A percentile compares a stretch with the other conserved stretches of the same genome.
Conservation (phyloP, 345 rosid genomes). For the Nephelium lappaceum region DNA sequence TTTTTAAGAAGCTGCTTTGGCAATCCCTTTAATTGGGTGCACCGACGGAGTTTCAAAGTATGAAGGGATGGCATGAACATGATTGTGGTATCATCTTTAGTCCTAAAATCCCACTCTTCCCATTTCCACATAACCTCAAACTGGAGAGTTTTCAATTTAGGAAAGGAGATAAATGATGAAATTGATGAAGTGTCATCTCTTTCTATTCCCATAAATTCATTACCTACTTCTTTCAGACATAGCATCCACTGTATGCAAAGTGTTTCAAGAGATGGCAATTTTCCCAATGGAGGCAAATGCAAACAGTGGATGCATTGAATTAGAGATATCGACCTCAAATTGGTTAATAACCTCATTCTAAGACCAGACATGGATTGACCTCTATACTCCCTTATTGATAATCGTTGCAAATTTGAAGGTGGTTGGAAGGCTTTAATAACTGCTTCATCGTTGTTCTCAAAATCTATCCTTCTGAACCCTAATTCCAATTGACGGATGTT, state of each 20-base stretch:
- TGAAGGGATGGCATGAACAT: background rate
- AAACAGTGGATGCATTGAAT: background rate
- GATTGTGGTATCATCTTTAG: background rate
- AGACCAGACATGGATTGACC: background rate
- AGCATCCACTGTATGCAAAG: background rate
- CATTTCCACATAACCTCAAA: background rate
- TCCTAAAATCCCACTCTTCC: slow-evolving; percentile 16
- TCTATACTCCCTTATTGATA: background rate
- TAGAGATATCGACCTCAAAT: background rate
- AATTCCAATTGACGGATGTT: too few relatives aligned
- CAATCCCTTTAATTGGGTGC: background rate
- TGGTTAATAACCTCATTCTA: background rate
- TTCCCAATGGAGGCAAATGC: slow-evolving; percentile 4
- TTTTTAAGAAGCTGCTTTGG: background rate
- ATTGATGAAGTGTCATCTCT: background rate
- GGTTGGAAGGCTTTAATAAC: background rate
- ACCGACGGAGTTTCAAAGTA: background rate
- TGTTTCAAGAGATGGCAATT: background rate
- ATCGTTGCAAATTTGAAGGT: background rate
- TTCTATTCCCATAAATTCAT: background rate
- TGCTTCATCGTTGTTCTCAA: background rate
- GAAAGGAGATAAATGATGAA: background rate
- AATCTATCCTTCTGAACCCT: too few relatives aligned
- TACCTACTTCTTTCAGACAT: background rate
- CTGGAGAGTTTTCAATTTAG: background rate